These are phyloP conservation scores for Backusella sp. DNA, from an alignment of 192 early-diverging fungal genomes.

Conservation along the genomic window DNA sequence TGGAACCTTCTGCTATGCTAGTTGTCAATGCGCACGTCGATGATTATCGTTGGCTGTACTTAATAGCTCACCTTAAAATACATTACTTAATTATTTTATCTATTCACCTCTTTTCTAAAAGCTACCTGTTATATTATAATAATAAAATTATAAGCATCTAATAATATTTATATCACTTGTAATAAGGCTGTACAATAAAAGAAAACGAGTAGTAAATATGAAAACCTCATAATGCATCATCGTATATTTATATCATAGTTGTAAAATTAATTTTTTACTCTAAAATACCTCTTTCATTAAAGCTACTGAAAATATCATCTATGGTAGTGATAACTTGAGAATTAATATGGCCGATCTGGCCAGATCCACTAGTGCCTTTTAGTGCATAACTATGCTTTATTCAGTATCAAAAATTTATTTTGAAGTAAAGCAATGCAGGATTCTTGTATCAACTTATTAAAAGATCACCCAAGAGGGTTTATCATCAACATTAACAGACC, in stretches of 20 bases:
- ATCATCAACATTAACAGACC: too few relatives aligned
- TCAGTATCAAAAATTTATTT: too few relatives aligned
- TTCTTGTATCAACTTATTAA: too few relatives aligned
- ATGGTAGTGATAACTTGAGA: not conserved
- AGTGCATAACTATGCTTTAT: too few relatives aligned
- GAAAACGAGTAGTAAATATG: not conserved
- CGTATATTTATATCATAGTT: too few relatives aligned
- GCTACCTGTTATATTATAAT: not conserved
- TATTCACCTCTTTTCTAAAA: not conserved
- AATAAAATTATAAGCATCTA: not conserved
- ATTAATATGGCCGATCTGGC: not conserved
- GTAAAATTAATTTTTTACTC: too few relatives aligned
- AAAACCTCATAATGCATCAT: not conserved
- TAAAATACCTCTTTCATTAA: too few relatives aligned
- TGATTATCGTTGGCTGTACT: not conserved
- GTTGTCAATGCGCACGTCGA: conserved; percentile 12
- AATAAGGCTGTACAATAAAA: not conserved
- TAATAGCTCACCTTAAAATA: not conserved
- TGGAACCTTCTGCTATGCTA: not conserved
- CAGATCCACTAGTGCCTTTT: too few relatives aligned
- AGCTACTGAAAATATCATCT: too few relatives aligned
- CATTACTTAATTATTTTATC: not conserved
- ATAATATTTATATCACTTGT: not conserved
- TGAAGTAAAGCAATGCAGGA: too few relatives aligned
- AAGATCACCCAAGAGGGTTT: too few relatives aligned